phyloP scores from a whole-genome alignment of 73 alveolate species.

The Tetrahymena thermophila region DNA sequence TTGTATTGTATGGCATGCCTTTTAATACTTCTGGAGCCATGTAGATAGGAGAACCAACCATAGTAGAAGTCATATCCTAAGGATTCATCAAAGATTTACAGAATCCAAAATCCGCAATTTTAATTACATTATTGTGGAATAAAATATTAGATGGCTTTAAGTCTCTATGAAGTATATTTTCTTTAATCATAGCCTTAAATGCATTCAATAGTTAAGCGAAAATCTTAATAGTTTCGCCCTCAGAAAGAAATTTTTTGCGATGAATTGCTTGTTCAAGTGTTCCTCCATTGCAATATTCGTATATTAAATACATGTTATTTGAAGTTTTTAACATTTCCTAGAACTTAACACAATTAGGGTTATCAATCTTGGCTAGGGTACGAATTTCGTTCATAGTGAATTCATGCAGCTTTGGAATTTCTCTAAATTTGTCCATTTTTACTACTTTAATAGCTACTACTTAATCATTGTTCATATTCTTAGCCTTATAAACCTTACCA shows the following conservation, averaged over 20 bases:
- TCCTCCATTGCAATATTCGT: slow-evolving; percentile 39
- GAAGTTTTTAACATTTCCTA: slow-evolving; percentile 34
- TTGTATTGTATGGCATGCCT: slow-evolving; percentile 35
- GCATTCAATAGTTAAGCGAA: slow-evolving; percentile 37
- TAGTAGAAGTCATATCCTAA: slow-evolving; percentile 28
- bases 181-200: slow-evolving; percentile 1
- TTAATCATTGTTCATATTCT: slow-evolving; percentile 31
- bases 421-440: slow-evolving; percentile 37
- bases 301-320: slow-evolving; percentile 31
- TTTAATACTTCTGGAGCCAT: slow-evolving; percentile 52
- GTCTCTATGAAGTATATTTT: slow-evolving; percentile 40
- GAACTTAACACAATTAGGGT: slow-evolving; percentile 31
- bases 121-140: slow-evolving; percentile 19
- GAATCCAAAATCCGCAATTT: slow-evolving; percentile 41
- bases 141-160: slow-evolving; percentile 32
- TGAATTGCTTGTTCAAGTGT: slow-evolving; percentile 24
- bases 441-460: slow-evolving; percentile 44
- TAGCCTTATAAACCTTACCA: slow-evolving; percentile 42
- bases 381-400: slow-evolving; percentile 42
- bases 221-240: slow-evolving; percentile 23
- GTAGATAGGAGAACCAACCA: slow-evolving; percentile 50
- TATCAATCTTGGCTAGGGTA: slow-evolving; percentile 24
- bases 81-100: slow-evolving; percentile 17
- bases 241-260: slow-evolving; percentile 27
- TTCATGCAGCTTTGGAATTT: slow-evolving; percentile 41